A percentile compares a stretch with the other conserved stretches of the same genome.
Evolutionary conservation across 139 green algal genomes (phyloP).

Genomic region (Pleodorina starrii): DNA sequence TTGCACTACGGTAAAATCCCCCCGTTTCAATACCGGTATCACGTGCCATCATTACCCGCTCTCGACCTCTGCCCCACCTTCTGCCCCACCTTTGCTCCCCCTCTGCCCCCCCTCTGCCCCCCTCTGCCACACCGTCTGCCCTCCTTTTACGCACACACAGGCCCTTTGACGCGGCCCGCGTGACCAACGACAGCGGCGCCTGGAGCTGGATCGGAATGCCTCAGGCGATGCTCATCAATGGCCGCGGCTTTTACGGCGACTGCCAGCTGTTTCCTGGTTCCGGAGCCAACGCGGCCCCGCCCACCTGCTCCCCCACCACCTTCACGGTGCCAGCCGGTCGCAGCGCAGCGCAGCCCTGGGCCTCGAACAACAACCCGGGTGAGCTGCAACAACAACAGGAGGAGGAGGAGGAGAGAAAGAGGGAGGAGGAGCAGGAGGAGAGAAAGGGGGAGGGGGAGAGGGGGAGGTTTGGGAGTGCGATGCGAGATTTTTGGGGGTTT

Average conservation of each 20-base stretch:
- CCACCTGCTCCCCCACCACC: neutral
- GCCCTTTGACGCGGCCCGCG: conserved; percentile 59
- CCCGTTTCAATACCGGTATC: no score
- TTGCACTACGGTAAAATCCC: no score
- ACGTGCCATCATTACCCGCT: no score
- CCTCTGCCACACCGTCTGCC: neutral
- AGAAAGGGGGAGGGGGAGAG: no score
- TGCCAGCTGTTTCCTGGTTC: conserved; percentile 43
- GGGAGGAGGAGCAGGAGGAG: no score
- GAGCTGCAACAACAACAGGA: no score
- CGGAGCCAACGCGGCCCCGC: neutral
- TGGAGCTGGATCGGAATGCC: conserved; percentile 62
- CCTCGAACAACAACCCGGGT: conserved; percentile 49
- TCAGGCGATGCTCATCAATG: conserved; percentile 71
- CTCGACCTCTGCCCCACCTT: no score
- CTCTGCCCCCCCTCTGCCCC: neutral
- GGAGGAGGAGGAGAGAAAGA: no score
- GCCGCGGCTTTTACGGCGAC: conserved; percentile 61
- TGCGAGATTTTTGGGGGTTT: no score
- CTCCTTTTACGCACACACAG: conserved; percentile 10
- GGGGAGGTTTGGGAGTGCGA: no score
- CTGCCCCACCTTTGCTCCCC: no score
- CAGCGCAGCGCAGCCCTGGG: conserved; percentile 40
- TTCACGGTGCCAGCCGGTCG: conserved; percentile 21
- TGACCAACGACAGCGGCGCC: conserved; percentile 55